These are phyloP conservation scores for Solanum chaucha DNA, from an alignment of 257 asterid genomes.

Conservation along the genomic window DNA sequence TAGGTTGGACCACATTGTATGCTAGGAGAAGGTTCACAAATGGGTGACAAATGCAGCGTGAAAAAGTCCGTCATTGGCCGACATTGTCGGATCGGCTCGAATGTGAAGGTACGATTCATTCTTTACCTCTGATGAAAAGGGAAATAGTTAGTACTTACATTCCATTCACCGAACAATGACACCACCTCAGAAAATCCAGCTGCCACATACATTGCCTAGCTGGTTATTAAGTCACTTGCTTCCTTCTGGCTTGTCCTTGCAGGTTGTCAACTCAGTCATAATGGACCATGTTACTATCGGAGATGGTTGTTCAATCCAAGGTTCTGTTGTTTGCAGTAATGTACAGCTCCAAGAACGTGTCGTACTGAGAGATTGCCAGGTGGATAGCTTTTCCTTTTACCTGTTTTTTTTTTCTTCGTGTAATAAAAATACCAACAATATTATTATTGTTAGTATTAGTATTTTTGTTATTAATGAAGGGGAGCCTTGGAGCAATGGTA, in stretches of 20 bases:
- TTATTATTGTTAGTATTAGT: background rate
- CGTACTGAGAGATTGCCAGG: constrained; percentile 90
- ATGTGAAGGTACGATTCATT: constrained; percentile 68
- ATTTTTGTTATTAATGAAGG: background rate
- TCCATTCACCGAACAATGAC: background rate
- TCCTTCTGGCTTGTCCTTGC: constrained; percentile 1
- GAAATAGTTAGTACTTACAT: background rate
- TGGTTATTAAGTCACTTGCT: background rate
- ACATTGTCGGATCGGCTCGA: constrained; percentile 95
- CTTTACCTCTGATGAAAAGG: background rate
- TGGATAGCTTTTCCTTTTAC: background rate
- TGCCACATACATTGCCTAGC: background rate
- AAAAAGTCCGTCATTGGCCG: constrained; percentile 95
- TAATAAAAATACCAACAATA: background rate
- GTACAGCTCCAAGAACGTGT: constrained; percentile 96
- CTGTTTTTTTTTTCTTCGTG: background rate
- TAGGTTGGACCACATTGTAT: constrained; percentile 99
- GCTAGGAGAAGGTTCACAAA: constrained; percentile 88
- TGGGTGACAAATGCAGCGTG: constrained; percentile 98
- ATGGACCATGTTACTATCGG: constrained; percentile 87
- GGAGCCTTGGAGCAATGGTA: background rate
- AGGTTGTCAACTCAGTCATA: constrained; percentile 89
- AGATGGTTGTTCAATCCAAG: constrained; percentile 95
- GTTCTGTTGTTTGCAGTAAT: constrained; percentile 81
- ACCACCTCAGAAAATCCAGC: background rate